Base-by-base conservation (phyloP, 352 stramenopile genomes). In the Phytophthora constricta region DNA sequence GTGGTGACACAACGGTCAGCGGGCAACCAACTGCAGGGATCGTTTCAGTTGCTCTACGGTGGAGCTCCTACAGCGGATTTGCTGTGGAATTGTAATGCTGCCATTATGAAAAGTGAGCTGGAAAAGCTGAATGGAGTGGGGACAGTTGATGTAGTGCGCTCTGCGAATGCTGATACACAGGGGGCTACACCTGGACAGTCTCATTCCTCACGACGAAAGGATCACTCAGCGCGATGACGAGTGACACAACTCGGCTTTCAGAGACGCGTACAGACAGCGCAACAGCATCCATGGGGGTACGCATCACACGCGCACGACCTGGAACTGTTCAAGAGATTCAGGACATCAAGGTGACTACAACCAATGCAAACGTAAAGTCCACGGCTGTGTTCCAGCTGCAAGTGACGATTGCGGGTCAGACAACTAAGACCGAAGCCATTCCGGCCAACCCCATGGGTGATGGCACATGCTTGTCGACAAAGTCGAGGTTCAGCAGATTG, bases 171-270 rank as follows among this genome's bases (percentile, higher is more conserved):
- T 4, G 90, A 98, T 66, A 69, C 82, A 5, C 86, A 97, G 61
- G 86, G 86, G 93, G 94, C 0, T 98, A 95, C 73, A 98, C 86
- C 50, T 99, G 96, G 96, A 97, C 87, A n/a, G 81, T 99, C 14
- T 97, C 90, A 23, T 98, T 98, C 59, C 68, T 97, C 41, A 94
- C 85, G 14, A 47, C 76, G n/a, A 80, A 84, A 58, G 89, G 88
- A 2, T 58, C 70, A 1, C 28, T 93, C 45, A 76, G 8, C 65
- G 17, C 17, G 5, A 45, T 97, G 17, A 64, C 50, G 14, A 73
- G 20, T 10, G 68, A 73, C 13, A 26, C 74, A 1, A 70, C 72
- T 0, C 62, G 66, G 5, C 62, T 95, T 2, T 74, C 42, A 0
- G 89, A 95, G 55, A 85, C 83, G 4, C 74, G 86, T 3, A 84